phyloP scores from a whole-genome alignment of 1,284 basidiomycete species.

The Stygiomarasmius scandens region DNA sequence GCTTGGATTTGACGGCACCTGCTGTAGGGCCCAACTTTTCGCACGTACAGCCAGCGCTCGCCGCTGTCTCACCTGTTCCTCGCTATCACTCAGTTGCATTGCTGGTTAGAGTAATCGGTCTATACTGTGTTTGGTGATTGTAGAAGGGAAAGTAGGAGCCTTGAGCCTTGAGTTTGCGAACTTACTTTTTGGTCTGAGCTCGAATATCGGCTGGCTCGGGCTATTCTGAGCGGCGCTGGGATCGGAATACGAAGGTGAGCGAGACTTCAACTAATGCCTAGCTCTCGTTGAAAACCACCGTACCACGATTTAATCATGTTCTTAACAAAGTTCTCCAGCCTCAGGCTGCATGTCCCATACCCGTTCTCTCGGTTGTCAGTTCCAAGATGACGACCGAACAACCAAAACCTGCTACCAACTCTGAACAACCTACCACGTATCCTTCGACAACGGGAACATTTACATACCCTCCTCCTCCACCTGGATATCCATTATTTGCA shows the following conservation, averaged over 20 bases:
- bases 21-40: too few species aligned
- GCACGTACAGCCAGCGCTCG: too few species aligned
- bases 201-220: conserved; percentile 13
- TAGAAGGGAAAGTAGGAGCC: not conserved
- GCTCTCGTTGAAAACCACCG: not conserved
- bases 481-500: conserved; percentile 15
- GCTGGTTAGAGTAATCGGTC: not conserved
- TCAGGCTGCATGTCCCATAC: not conserved
- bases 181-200: conserved; percentile 12
- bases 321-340: conserved; percentile 1
- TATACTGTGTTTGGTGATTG: not conserved
- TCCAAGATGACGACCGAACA: conserved; percentile 17
- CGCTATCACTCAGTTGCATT: too few species aligned
- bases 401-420: conserved; percentile 7
- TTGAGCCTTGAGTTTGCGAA: not conserved
- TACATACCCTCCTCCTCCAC: conserved; percentile 20
- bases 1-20: too few species aligned
- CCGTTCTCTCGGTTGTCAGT: not conserved
- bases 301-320: not conserved
- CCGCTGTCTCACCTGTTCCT: too few species aligned
- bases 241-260: conserved; percentile 15
- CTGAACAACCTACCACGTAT: conserved; percentile 10
- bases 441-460: conserved; percentile 1
- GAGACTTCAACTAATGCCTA: not conserved
- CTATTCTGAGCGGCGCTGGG: conserved; percentile 19